Evolutionary conservation across 495 filamentous ascomycete genomes (phyloP).

Genomic region (Tricharina praecox): DNA sequence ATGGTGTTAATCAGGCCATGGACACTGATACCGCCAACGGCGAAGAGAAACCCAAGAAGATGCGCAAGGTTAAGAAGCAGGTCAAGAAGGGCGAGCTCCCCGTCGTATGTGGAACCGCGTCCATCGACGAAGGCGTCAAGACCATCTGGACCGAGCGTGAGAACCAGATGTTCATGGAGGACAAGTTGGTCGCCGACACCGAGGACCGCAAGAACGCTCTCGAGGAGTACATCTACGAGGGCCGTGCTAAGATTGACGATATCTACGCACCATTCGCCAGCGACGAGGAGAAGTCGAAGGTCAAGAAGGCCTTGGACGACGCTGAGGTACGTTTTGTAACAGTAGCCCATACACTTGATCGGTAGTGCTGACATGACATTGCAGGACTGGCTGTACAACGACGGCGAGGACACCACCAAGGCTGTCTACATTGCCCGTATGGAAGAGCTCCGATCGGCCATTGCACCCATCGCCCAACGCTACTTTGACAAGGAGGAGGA

Average conservation of each 20-base stretch:
- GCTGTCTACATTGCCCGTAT: conserved; percentile 83
- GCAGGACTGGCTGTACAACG: conserved; percentile 97
- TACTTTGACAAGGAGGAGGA: conserved; percentile 88
- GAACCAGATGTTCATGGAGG: conserved; percentile 82
- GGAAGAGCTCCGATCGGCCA: conserved; percentile 81
- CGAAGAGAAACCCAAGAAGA: conserved; percentile 72
- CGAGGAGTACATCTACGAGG: conserved; percentile 89
- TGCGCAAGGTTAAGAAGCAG: conserved; percentile 97
- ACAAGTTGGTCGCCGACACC: conserved; percentile 95
- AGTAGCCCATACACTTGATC: too few relatives aligned
- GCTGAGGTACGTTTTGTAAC: conserved; percentile 64
- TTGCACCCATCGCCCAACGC: conserved; percentile 82
- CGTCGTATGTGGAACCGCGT: conserved; percentile 63
- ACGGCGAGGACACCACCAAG: conserved; percentile 90
- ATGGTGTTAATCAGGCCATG: conserved; percentile 49
- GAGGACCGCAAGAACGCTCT: conserved; percentile 99
- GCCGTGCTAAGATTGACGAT: conserved; percentile 84
- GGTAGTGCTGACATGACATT: too few relatives aligned
- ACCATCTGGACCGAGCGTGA: conserved; percentile 59
- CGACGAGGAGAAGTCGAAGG: conserved; percentile 81
- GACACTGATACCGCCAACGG: conserved; percentile 60
- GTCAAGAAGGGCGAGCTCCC: conserved; percentile 94
- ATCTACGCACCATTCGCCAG: conserved; percentile 72
- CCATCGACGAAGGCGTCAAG: conserved; percentile 53
- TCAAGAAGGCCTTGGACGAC: conserved; percentile 59